A percentile compares a stretch with the other conserved stretches of the same genome.
phyloP scores from a whole-genome alignment of 768 basidiomycete genomes.

The Russula olivacea region DNA sequence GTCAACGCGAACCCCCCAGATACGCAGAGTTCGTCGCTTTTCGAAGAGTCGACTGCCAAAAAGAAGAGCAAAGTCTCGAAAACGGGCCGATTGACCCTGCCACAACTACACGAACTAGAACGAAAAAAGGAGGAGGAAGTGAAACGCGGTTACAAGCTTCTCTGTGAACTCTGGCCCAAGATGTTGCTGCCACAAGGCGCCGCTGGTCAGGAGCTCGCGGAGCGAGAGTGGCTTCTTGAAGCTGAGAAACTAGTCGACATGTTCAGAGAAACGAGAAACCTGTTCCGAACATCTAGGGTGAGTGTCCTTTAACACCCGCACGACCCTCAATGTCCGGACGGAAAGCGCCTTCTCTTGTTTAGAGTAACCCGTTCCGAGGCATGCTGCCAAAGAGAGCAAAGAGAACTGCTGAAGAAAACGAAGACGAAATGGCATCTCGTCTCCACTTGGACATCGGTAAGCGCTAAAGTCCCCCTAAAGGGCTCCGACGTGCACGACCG shows the following conservation, averaged over 20 bases:
- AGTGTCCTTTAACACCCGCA: constrained; percentile 23
- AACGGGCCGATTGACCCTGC: constrained; percentile 44
- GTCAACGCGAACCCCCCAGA: constrained; percentile 25
- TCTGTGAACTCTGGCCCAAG: constrained; percentile 57
- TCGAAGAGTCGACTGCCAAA: constrained; percentile 46
- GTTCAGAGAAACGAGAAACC: constrained; percentile 78
- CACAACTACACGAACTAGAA: constrained; percentile 40
- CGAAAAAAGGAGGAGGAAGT: constrained; percentile 48
- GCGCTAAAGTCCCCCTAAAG: constrained; percentile 23
- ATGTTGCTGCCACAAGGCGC: constrained; percentile 40
- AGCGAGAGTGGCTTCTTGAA: constrained; percentile 72
- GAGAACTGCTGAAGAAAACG: constrained; percentile 48
- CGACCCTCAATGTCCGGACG: not conserved
- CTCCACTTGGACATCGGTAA: constrained; percentile 68
- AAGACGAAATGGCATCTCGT: constrained; percentile 70
- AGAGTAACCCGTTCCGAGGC: constrained; percentile 56
- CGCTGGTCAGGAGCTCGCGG: constrained; percentile 43
- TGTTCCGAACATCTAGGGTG: constrained; percentile 78
- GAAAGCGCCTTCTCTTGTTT: constrained; percentile 1
- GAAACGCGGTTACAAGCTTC: constrained; percentile 49
- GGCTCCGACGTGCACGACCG: not conserved
- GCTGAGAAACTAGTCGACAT: constrained; percentile 84
- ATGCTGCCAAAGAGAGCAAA: constrained; percentile 54
- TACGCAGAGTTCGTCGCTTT: constrained; percentile 46
- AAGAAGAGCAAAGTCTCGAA: constrained; percentile 36